Evolutionary conservation across 139 green algal species (phyloP), one percentile per base, ranked within the genome.

Genomic region (Raphidocelis subcapitata): DNA sequence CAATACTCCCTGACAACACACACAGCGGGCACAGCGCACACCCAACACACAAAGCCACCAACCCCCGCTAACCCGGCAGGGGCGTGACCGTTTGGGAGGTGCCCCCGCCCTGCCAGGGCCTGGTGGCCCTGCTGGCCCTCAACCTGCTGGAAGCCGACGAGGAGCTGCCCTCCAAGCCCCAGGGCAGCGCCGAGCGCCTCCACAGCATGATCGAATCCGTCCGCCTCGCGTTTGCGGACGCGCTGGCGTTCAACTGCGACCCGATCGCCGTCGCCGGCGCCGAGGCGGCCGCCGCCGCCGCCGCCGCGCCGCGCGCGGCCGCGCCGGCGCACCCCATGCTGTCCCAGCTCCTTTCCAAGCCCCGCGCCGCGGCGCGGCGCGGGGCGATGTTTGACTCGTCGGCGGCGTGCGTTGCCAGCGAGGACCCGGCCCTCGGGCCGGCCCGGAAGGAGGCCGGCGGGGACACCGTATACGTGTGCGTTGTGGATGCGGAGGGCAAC

Each of bases 401-500:
- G 3, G 20, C 15, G 28, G 56, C 44, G 16, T 63, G 49, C 24
- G 41, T 36, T 29, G 33, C 29, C 32, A 29, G 32, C 32, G 31
- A 28, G 20, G 20, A 28, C 52, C 12, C 41, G 41, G 41, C 69
- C 26, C 36, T 46, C 37, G 69, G 56, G 44, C 37, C 33, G 28
- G 33, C 67, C 15, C 63, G 64, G 37, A 20, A 51, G 59, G 28
- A 31, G 15, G 65, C 63, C 1, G 74, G 76, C 33, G 68, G 62
- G 0, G 87, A 94, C 79, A 94, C 88, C 0, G 83, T 89, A 5
- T 90, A 92, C 67, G 89, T 92, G 52, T 82, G 75, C 36, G 85
- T 82, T 3, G 83, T 91, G n/a, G 88, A 94, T 72, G 76, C 67
- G 1, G 68, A 86, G 31, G 88, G 88, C 56, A 94, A 92, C 64